phyloP scores from a whole-genome alignment of 176 grass and related monocot species.

The Triticum dicoccoides region DNA sequence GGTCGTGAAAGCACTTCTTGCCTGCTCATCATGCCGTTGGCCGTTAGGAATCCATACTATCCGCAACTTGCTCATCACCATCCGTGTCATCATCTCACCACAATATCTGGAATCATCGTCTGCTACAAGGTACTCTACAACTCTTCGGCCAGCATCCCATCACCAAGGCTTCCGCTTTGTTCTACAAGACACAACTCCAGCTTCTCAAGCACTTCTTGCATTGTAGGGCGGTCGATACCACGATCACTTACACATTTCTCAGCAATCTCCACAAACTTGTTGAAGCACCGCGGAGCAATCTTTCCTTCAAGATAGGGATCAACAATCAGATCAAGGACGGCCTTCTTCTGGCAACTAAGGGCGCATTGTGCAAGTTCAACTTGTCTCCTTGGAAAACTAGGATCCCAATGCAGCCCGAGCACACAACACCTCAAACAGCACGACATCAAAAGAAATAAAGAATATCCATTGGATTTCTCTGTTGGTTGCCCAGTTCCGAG shows the following conservation, averaged over 20 bases:
- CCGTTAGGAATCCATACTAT: neutral
- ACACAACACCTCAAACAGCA: neutral
- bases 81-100: neutral
- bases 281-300: neutral
- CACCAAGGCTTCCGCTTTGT: neutral
- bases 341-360: neutral
- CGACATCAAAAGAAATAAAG: neutral
- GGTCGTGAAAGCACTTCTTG: neutral
- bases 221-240: neutral
- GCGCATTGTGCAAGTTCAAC: neutral
- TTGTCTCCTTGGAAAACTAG: neutral
- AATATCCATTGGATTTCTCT: neutral
- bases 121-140: neutral
- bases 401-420: neutral
- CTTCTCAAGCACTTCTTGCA: neutral
- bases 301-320: neutral
- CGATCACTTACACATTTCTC: neutral
- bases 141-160: neutral
- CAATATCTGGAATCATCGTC: neutral
- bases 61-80: neutral
- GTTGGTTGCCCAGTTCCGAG: neutral
- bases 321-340: neutral
- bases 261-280: neutral
- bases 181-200: neutral
- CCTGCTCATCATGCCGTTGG: neutral